Evolutionary conservation across 352 stramenopile species (phyloP), one percentile per base, ranked within the genome.

Genomic region (Phytophthora rubi): DNA sequence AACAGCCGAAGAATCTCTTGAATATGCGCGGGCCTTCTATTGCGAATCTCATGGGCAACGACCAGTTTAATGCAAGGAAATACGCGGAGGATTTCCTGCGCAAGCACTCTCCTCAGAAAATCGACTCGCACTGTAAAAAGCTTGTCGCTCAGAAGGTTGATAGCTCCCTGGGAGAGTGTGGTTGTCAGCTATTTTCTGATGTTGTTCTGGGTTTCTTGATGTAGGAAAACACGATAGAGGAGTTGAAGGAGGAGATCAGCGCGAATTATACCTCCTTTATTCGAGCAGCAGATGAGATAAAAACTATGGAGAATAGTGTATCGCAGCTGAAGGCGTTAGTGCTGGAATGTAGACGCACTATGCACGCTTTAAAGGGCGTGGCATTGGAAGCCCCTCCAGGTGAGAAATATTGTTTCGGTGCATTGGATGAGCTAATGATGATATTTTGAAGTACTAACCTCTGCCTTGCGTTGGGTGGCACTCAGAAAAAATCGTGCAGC

Each of bases 181-280:
- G 42, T 51, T 49, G n/a, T 37, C 6, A 30, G 26, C 26, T 48
- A 52, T 53, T 47, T 8, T 33, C 49, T 59, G 18, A 56, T 55
- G 21, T 60, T 8, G 6, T 13, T 59, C 23, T 47, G 15, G 13
- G 7, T 33, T 12, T 62, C 37, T 39, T 63, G 10, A 21, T 62
- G 16, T 61, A 92, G 82, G 85, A 95, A 45, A 84, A 88, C 59
- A 94, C 86, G n/a, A 93, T 93, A 42, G 84, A 94, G 16, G 86
- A 91, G 32, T 70, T 95, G 32, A 94, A 95, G 56, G 76, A 91
- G 42, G 86, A 94, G 54, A 95, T 95, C 59, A 92, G 85, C 39
- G 80, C 77, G 12, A 94, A 92, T 65, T 94, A 95, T 71, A 85
- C 79, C 15, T 90, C 88, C 9, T 95, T 95, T 62, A 92, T 95